Conservation (phyloP, 164 flowering plant genomes). For the Buxus sempervirens region DNA sequence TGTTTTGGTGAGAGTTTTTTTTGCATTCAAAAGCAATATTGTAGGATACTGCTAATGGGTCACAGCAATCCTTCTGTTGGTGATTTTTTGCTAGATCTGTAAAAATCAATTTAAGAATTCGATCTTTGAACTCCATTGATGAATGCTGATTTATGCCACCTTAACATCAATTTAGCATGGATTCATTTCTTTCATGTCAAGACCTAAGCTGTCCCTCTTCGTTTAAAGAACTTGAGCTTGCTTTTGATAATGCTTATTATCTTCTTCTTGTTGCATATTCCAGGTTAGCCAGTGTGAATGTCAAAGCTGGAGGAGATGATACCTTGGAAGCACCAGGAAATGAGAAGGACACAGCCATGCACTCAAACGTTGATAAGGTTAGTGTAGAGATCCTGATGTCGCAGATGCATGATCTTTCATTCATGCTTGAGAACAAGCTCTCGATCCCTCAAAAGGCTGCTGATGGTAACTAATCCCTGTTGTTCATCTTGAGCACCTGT, state of each 20-base stretch:
- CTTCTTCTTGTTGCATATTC: conserved; percentile 3
- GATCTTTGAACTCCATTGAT: neutral
- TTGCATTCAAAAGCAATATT: no score
- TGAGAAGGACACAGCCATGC: neutral
- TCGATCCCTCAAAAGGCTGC: conserved; percentile 32
- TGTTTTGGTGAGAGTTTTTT: no score
- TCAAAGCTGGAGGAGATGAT: conserved; percentile 1
- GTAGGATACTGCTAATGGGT: no score
- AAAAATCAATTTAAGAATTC: neutral
- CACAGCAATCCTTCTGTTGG: no score
- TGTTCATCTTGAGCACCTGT: no score
- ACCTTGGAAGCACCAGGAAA: neutral
- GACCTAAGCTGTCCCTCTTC: no score
- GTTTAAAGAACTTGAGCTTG: neutral
- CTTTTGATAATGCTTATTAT: no score
- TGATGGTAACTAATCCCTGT: neutral
- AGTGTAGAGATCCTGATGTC: conserved; percentile 37
- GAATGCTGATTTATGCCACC: neutral
- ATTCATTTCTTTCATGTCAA: no score
- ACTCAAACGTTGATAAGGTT: conserved; percentile 15
- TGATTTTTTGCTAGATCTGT: neutral
- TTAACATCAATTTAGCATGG: no score
- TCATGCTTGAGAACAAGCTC: conserved; percentile 51
- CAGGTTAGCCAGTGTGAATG: conserved; percentile 10
- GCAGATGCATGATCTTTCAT: conserved; percentile 69